A percentile compares a stretch with the other conserved stretches of the same genome.
Conservation (phyloP, 176 grass and related monocot species). For the Triticum monococcum region DNA sequence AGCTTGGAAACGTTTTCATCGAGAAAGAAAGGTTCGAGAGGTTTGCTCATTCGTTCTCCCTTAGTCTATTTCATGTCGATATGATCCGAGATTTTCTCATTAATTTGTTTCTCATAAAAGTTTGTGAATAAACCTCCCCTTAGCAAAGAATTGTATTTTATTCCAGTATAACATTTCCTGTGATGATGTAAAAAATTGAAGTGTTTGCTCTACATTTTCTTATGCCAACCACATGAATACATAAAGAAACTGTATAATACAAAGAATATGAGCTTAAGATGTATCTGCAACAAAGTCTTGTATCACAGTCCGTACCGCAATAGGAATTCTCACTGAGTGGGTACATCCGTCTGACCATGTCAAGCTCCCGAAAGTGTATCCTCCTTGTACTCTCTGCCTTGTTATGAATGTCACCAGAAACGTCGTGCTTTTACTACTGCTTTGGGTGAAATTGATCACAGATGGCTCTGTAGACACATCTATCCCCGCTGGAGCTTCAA, state of each 20-base stretch:
- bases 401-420: constrained; percentile 14
- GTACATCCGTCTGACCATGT: background rate
- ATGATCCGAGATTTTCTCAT: background rate
- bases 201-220: background rate
- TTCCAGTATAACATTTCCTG: background rate
- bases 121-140: background rate
- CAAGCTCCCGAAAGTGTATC: background rate
- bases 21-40: background rate
- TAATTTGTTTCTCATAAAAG: background rate
- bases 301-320: background rate
- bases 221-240: background rate
- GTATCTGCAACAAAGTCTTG: background rate
- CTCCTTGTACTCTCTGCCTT: background rate
- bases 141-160: background rate
- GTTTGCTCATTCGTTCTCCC: background rate
- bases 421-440: background rate
- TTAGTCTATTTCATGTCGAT: background rate
- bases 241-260: background rate
- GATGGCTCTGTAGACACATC: background rate
- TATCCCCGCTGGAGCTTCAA: constrained; percentile 6
- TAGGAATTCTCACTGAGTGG: constrained; percentile 17
- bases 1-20: background rate
- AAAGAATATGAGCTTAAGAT: background rate
- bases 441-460: background rate
- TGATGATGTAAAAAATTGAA: background rate